Evolutionary conservation across 371 early-diverging fungal genomes (phyloP).

Genomic region (Rhizopus microsporus): DNA sequence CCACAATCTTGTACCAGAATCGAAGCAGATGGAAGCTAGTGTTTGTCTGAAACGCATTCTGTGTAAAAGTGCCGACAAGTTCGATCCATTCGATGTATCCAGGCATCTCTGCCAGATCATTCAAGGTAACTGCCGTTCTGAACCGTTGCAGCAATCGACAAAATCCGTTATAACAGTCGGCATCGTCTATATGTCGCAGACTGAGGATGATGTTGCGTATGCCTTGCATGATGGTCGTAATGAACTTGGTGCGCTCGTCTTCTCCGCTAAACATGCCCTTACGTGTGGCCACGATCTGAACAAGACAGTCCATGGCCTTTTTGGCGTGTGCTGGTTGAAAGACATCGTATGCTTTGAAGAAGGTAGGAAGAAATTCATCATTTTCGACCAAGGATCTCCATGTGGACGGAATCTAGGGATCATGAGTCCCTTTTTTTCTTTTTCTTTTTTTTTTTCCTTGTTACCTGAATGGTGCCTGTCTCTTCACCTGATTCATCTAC

Average conservation of each 20-base stretch:
- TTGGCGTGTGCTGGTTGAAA: conserved; percentile 35
- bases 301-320: conserved; percentile 77
- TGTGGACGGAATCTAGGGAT: conserved; percentile 60
- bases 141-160: conserved; percentile 80
- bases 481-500: conserved; percentile 85
- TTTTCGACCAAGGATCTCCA: conserved; percentile 73
- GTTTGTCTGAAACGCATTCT: conserved; percentile 68
- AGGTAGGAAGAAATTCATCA: conserved; percentile 56
- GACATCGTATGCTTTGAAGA: conserved; percentile 67
- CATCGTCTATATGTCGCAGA: conserved; percentile 59
- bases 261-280: conserved; percentile 79
- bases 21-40: conserved; percentile 68
- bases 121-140: conserved; percentile 70
- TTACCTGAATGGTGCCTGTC: conserved; percentile 70
- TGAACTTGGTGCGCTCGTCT: conserved; percentile 57
- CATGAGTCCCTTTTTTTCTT: neutral
- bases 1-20: conserved; percentile 79
- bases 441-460: conserved; percentile 7
- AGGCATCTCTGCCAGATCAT: conserved; percentile 66
- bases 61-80: conserved; percentile 65
- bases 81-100: conserved; percentile 70
- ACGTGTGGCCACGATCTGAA: conserved; percentile 75
- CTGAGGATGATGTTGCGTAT: conserved; percentile 59
- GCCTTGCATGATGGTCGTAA: conserved; percentile 66
- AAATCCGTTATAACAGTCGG: conserved; percentile 79